Evolutionary conservation across 2,329 filamentous ascomycete genomes (phyloP).

Genomic region (Arachnomyces sp.): DNA sequence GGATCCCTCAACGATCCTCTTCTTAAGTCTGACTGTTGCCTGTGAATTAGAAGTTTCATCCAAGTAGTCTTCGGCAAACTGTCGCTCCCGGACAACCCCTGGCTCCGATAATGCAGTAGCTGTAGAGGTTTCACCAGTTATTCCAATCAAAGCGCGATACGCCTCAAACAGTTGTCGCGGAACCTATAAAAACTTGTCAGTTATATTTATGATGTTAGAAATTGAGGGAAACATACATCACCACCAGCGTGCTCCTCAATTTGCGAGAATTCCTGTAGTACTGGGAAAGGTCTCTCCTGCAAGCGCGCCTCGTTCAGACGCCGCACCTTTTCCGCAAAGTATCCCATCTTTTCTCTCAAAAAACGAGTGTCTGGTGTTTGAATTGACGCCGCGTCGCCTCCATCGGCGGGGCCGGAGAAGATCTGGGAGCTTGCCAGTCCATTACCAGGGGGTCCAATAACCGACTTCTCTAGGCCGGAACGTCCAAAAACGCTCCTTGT

Average conservation of each 20-base stretch:
- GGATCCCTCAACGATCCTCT: conserved; percentile 71
- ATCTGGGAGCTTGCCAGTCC: conserved; percentile 53
- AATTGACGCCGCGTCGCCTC: conserved; percentile 36
- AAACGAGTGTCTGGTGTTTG: conserved; percentile 65
- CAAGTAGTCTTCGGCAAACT: conserved; percentile 69
- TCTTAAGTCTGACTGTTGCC: conserved; percentile 61
- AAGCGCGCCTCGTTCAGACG: conserved; percentile 67
- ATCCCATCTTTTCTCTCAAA: conserved; percentile 73
- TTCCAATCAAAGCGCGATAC: conserved; percentile 71
- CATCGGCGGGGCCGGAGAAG: conserved; percentile 54
- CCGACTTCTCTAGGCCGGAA: conserved; percentile 69
- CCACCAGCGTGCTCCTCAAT: conserved; percentile 65
- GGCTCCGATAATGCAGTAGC: conserved; percentile 53
- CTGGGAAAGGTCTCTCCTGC: conserved; percentile 59
- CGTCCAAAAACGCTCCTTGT: conserved; percentile 57
- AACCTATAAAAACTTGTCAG: conserved; percentile 41
- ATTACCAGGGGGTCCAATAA: conserved; percentile 72
- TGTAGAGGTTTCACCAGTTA: conserved; percentile 64
- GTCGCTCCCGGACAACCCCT: conserved; percentile 64
- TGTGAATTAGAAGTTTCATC: conserved; percentile 63
- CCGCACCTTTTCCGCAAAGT: conserved; percentile 71
- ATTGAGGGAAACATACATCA: conserved; percentile 38
- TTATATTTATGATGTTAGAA: conserved; percentile 1
- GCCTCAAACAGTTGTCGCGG: conserved; percentile 71
- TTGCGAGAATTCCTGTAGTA: conserved; percentile 67